phyloP scores from a whole-genome alignment of 768 basidiomycete species.

The Leccinum incarnatum region DNA sequence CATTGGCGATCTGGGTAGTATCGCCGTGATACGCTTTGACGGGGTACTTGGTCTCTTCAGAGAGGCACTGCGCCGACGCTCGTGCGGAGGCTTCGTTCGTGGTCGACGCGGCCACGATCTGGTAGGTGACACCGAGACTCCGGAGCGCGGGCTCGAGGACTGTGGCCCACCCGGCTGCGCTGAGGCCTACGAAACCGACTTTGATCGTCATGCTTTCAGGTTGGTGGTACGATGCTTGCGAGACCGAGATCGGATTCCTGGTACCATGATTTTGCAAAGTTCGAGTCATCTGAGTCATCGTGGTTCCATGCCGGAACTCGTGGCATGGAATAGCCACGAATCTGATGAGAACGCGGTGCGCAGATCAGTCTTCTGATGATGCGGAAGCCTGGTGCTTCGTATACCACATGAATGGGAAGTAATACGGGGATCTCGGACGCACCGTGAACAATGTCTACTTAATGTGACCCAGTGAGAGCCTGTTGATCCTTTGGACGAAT shows the following conservation, averaged over 20 bases:
- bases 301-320: not conserved
- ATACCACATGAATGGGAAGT: not conserved
- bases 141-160: conserved; percentile 8
- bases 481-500: no score
- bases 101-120: conserved; percentile 12
- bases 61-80: conserved; percentile 6
- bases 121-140: conserved; percentile 10
- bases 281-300: not conserved
- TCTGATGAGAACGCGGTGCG: not conserved
- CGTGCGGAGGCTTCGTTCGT: conserved; percentile 7
- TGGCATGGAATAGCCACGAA: not conserved
- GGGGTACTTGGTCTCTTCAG: conserved; percentile 2
- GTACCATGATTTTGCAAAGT: not conserved
- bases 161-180: conserved; percentile 5
- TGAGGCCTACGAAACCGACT: conserved; percentile 10
- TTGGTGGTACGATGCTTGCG: not conserved
- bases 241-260: not conserved
- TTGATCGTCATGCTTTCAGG: conserved; percentile 1
- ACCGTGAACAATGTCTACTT: no score
- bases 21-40: conserved; percentile 13
- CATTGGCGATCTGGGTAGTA: conserved; percentile 12
- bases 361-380: not conserved
- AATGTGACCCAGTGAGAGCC: no score
- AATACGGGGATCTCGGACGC: no score
- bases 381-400: not conserved